Conservation (phyloP, 2,329 filamentous ascomycete species). For the Epichloe amarillans region DNA sequence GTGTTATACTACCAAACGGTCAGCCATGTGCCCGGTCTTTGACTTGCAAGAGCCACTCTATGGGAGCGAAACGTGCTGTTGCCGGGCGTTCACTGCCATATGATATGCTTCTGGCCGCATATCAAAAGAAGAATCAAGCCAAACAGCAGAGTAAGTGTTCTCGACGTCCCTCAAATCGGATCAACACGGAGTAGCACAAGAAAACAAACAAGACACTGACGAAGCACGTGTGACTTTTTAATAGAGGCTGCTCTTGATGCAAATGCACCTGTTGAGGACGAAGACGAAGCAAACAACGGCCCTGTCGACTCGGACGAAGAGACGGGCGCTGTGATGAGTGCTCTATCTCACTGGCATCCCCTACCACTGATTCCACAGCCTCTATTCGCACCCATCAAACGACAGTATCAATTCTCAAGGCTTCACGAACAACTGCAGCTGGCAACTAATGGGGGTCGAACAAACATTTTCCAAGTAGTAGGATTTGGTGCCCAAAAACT, state of each 20-base stretch:
- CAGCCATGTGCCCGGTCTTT: slow-evolving; percentile 77
- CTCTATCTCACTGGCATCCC: slow-evolving; percentile 62
- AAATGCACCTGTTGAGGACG: slow-evolving; percentile 79
- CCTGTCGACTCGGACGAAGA: slow-evolving; percentile 94
- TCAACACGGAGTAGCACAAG: background rate
- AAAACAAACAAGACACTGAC: background rate
- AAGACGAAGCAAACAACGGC: slow-evolving; percentile 64
- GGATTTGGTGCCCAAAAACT: slow-evolving; percentile 43
- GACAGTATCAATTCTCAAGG: slow-evolving; percentile 48
- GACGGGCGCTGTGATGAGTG: slow-evolving; percentile 74
- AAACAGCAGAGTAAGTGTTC: slow-evolving; percentile 75
- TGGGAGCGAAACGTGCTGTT: slow-evolving; percentile 85
- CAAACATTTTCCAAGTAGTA: slow-evolving; percentile 50
- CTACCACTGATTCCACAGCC: slow-evolving; percentile 61
- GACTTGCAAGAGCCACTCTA: slow-evolving; percentile 89
- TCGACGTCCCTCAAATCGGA: background rate
- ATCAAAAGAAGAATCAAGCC: slow-evolving; percentile 97
- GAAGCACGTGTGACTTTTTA: slow-evolving; percentile 6
- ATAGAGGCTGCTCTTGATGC: slow-evolving; percentile 87
- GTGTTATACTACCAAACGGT: slow-evolving; percentile 73
- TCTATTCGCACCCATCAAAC: slow-evolving; percentile 45
- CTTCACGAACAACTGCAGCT: slow-evolving; percentile 53
- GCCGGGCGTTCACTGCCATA: slow-evolving; percentile 79
- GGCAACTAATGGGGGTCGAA: slow-evolving; percentile 51
- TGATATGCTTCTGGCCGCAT: slow-evolving; percentile 77